phyloP scores from a whole-genome alignment of 2,329 filamentous ascomycete genomes.

The Botrytis medusae region DNA sequence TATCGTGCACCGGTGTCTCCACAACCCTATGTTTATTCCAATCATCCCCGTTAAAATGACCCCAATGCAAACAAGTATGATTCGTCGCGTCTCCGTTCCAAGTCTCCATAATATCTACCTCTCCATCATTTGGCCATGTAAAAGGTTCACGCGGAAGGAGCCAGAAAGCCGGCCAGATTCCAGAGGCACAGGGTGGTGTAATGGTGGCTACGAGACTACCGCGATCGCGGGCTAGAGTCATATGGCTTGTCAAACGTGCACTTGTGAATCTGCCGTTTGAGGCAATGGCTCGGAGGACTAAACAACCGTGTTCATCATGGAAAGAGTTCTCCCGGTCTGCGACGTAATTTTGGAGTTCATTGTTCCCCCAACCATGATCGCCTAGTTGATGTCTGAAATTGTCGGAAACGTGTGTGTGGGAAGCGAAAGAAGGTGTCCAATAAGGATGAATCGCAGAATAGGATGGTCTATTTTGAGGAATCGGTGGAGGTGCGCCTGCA shows the following conservation, averaged over 20 bases:
- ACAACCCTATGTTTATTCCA: conserved; percentile 56
- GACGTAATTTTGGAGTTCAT: conserved; percentile 59
- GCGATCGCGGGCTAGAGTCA: conserved; percentile 50
- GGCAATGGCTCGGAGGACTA: conserved; percentile 54
- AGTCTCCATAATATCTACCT: conserved; percentile 61
- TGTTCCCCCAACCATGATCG: conserved; percentile 61
- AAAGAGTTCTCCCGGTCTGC: conserved; percentile 52
- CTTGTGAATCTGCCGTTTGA: conserved; percentile 51
- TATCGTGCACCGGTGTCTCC: conserved; percentile 51
- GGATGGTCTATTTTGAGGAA: conserved; percentile 20
- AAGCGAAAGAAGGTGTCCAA: conserved; percentile 54
- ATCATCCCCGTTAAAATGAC: conserved; percentile 53
- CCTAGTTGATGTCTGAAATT: conserved; percentile 58
- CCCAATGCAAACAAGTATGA: conserved; percentile 60
- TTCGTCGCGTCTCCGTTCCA: conserved; percentile 60
- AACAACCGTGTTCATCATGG: conserved; percentile 50
- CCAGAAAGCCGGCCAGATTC: conserved; percentile 64
- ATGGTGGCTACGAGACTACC: conserved; percentile 55
- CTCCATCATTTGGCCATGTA: conserved; percentile 58
- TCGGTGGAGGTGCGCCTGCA: conserved; percentile 14
- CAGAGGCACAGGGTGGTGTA: conserved; percentile 52
- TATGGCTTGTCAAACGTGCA: conserved; percentile 54
- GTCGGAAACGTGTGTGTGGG: conserved; percentile 47
- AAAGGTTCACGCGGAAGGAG: conserved; percentile 58
- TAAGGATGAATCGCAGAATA: conserved; percentile 40